Base-by-base conservation (phyloP, 2,329 filamentous ascomycete genomes). In the Fusarium mangiferae region DNA sequence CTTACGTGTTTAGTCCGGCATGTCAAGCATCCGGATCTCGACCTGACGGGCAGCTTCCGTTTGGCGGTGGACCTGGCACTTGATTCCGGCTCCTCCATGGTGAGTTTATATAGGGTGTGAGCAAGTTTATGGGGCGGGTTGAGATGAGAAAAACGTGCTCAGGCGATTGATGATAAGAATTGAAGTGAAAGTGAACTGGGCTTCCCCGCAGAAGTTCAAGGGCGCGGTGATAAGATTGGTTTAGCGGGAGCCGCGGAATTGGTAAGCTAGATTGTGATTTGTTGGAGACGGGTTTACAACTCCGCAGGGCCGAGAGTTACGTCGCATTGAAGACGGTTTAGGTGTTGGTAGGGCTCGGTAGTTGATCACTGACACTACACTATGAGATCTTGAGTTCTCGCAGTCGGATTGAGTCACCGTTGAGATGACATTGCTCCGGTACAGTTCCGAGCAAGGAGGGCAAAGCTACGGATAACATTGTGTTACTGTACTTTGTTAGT, bases 171-270 rank as follows among this genome's bases (percentile, higher is more conserved):
- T 55, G 42, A 51, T 70, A 44, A 70, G 22, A 51, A 45, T 28
- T 24, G 41, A 55, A 49, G 30, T 58, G 45, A 24, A 52, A 52
- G 26, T 36, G 41, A 42, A 41, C 20, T 51, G 44, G 20, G 38
- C 48, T 74, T 71, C 70, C 70, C 70, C 70, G 70, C 70, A 74
- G 71, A 62, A 72, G 63, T 57, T 52, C 8, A 57, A 66, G 26
- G 11, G 36, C 30, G 30, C 28, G 9, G n/a, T 17, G 54, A 61
- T 49, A 33, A 62, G 44, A 62, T 58, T 52, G 66, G 70, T n/a
- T 59, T 74, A 74, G 70, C 42, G 51, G 35, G 51, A 54, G 14
- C 51, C 24, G 35, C 35, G 66, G 26, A 52, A 52, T 41, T 60
- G 46, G 46, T 54, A 42, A 57, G 41, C 49, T 24, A 7, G n/a